Base-by-base conservation (phyloP, 192 early-diverging fungal genomes). In the Coemansia sp. region DNA sequence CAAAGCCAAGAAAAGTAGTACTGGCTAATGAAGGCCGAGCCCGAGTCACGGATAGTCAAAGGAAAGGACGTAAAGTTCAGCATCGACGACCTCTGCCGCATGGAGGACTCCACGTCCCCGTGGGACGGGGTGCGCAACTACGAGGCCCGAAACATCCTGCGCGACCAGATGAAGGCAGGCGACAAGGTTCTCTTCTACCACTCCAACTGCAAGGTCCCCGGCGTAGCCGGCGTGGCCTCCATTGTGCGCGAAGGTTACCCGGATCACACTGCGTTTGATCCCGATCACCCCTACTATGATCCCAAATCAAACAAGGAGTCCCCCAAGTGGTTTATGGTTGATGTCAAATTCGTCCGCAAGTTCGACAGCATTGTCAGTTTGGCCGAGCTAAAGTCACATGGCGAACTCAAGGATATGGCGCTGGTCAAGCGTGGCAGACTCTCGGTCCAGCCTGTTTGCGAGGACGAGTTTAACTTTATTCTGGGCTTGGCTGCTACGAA, bases 111-210 rank as follows among this genome's bases (percentile, higher is more conserved):
- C 5, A 86, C 74, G 0, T 87, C 88, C n/a, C 77, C 67, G 0
- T 94, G 93, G 93, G 92, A 94, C 56, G 93, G 93, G 9, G 93
- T 94, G 13, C 63, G 93, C 26, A 95, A 91, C 72, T 92, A 86
- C 69, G 91, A 92, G 58, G 94, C 93, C 6, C 85, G 91, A 23
- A 96, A 94, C 66, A 85, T 91, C 23, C 87, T 96, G 89, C 85
- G 87, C 3, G 84, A 89, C 37, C 75, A 84, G 50, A 94, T 94
- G 91, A 90, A 89, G 50, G 42, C 88, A 8, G 91, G 89, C 11
- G 90, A 93, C 53, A 64, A 83, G 10, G 84, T 87, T 19, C 71
- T 96, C 1, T 96, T 92, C 66, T 96, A 96, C 77, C 93, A 94
- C 64, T 93, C 92, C 10, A 96, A 93, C 68, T 93, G 92, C 79